Evolutionary conservation across 345 rosid genomes (phyloP), one percentile per base, ranked within the genome.

Genomic region (Brassica juncea): DNA sequence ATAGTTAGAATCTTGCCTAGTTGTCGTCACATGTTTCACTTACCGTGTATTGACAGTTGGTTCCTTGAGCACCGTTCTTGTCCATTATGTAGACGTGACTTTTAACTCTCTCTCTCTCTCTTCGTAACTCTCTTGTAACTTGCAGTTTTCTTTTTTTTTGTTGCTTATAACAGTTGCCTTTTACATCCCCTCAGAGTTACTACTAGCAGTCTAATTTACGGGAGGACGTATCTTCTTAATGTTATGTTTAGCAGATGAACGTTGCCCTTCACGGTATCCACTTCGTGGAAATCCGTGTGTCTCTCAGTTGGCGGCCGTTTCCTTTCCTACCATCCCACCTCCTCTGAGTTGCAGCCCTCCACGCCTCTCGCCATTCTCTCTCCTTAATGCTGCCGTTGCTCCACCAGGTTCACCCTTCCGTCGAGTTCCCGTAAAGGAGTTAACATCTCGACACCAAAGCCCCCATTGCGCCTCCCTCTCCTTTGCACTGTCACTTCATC

Each of bases 31-130:
- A 84, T 93, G 97, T 95, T 95, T 84, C 99, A 95, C 78, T 87
- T 89, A 52, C 93, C 94, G 9, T 91, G 99, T 89, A 95, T 91
- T 76, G 98, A 95, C 83, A 91, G 89, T 82, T 95, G 99, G 99
- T 93, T 95, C 54, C 85, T 87, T 2, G 84, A 84, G 74, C 98
- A 91, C 49, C 93, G 88, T 25, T 95, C 98, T 49, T 95, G 96
- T 79, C 99, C 99, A 0, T 72, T 95, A 42, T 95, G 99, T 87
- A 90, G 98, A 84, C 84, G 98, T 80, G 93, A 93, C 82, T 89
- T 93, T 74, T 93, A 80, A 85, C 72, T 55, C 15, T 44, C 35
- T 35, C 44, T 37, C 63, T 59, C 63, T 25, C 32, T 28, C 21
- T 32, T 55, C 34, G 55, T 7, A 62, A 30, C 39, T 62, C 30